Evolutionary conservation across 805 yeast genomes (phyloP).

Genomic region (Zygotorulaspora sp.): DNA sequence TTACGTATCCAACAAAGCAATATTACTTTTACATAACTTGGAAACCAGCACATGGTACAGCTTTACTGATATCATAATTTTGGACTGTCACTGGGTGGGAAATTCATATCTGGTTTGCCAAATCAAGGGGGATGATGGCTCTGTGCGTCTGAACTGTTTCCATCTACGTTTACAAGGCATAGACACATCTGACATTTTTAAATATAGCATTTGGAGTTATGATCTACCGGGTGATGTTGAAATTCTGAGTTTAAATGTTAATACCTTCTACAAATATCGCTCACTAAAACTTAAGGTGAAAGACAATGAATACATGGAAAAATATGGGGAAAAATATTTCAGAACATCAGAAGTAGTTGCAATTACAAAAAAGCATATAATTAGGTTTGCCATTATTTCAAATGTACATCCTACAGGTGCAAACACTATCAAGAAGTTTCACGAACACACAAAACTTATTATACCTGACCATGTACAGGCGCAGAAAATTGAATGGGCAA

Average conservation of each 20-base stretch:
- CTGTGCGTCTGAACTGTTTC: constrained; percentile 22
- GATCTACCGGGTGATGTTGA: constrained; percentile 16
- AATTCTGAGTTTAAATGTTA: constrained; percentile 20
- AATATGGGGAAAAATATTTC: constrained; percentile 18
- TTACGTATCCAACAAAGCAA: constrained; percentile 31
- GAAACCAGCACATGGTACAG: constrained; percentile 30
- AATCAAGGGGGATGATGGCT: constrained; percentile 21
- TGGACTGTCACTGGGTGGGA: constrained; percentile 34
- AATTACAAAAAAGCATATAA: constrained; percentile 15
- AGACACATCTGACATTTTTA: constrained; percentile 14
- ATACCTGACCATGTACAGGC: constrained; percentile 10
- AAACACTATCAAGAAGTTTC: constrained; percentile 23
- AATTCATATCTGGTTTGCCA: constrained; percentile 29
- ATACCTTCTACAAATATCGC: constrained; percentile 23
- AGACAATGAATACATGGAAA: constrained; percentile 10
- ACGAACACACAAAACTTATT: constrained; percentile 19
- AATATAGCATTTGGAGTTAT: constrained; percentile 28
- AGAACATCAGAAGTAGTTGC: constrained; percentile 33
- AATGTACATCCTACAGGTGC: constrained; percentile 23
- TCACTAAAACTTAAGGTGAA: constrained; percentile 20
- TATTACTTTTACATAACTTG: constrained; percentile 29
- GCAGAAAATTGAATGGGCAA: constrained; percentile 26
- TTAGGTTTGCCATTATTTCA: constrained; percentile 30
- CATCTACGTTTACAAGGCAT: constrained; percentile 24
- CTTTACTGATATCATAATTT: constrained; percentile 23